These are phyloP conservation scores for Trypanosoma scelopori DNA, from an alignment of 208 protist genomes.

Conservation along the genomic window DNA sequence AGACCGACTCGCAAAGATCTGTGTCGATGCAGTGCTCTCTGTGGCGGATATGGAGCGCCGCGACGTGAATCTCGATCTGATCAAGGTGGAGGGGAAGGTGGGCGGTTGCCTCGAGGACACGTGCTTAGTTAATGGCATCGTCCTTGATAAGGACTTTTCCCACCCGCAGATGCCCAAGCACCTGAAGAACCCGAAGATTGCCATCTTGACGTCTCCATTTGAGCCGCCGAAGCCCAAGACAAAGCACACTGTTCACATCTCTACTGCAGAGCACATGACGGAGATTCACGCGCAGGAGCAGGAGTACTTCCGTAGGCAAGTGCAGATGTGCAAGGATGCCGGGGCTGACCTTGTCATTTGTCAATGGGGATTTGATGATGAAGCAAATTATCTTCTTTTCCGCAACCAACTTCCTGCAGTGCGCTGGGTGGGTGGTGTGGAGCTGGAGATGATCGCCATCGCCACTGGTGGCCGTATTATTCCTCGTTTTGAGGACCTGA, in stretches of 20 bases:
- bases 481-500: conserved; percentile 98
- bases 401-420: conserved; percentile 99
- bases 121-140: conserved; percentile 97
- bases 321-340: conserved; percentile 94
- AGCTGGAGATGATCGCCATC: conserved; percentile 99
- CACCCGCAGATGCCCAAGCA: conserved; percentile 97
- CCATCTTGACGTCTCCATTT: conserved; percentile 99
- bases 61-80: conserved; percentile 99
- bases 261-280: conserved; percentile 93
- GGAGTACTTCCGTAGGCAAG: conserved; percentile 97
- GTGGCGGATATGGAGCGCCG: conserved; percentile 98
- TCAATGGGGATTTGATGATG: conserved; percentile 99
- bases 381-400: conserved; percentile 99
- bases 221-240: conserved; percentile 99
- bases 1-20: conserved; percentile 97
- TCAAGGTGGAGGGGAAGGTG: conserved; percentile 98
- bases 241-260: conserved; percentile 98
- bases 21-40: conserved; percentile 98
- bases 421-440: conserved; percentile 99
- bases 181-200: conserved; percentile 98
- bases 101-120: conserved; percentile 98
- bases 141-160: conserved; percentile 99
- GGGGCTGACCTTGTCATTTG: conserved; percentile 99
- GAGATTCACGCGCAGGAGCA: conserved; percentile 97
- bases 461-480: conserved; percentile 99